Base-by-base conservation (phyloP, 1,284 basidiomycete species). In the Gymnopus androsaceus region DNA sequence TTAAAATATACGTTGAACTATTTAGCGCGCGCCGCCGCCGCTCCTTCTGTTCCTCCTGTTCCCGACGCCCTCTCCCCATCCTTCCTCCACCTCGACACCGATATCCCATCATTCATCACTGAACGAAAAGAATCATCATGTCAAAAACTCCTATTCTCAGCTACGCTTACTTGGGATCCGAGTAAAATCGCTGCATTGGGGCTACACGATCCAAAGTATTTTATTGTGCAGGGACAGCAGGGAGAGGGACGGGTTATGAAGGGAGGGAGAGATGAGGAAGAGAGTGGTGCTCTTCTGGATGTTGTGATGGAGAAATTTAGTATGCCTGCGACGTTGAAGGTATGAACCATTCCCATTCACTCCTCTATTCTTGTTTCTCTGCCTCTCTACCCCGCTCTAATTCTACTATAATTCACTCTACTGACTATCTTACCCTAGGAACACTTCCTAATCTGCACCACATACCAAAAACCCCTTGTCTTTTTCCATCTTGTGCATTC, bases 71-170 rank as follows among this genome's bases (percentile, higher is more conserved):
- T 88, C 28, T 75, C 88, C 0, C 89, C 88, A 3, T 69, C 80
- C 5, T 80, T 81, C 63, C 68, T 82, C 21, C 77, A 83, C 58
- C 68, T 75, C 1, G 71, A 69, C 57, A 76, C 75, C 2, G 60
- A 70, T 40, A 58, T 74, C 34, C 72, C 72, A 4, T 74, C 79
- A 5, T 83, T 84, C 58, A 64, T 83, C 27, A 78, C 80, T 53
- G 87, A 90, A 64, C 69, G 64, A 45, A 82, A 75, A 62, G 72
- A 75, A 42, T 69, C 77, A 5, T 88, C 93, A 51, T 96, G 95
- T 62, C 96, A 98, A 69, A 99, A 98, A 67, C 79, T 99, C 6
- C 79, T 99, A 3, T 98, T 99, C 74, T 98, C 95, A 1, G 97
- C 97, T 0, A 99, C 97, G 0, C 80, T 99, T 21, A 98, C 95